A percentile compares a stretch with the other conserved stretches of the same genome.
phyloP scores from a whole-genome alignment of 2,329 filamentous ascomycete genomes.

The Zasmidium angulare region DNA sequence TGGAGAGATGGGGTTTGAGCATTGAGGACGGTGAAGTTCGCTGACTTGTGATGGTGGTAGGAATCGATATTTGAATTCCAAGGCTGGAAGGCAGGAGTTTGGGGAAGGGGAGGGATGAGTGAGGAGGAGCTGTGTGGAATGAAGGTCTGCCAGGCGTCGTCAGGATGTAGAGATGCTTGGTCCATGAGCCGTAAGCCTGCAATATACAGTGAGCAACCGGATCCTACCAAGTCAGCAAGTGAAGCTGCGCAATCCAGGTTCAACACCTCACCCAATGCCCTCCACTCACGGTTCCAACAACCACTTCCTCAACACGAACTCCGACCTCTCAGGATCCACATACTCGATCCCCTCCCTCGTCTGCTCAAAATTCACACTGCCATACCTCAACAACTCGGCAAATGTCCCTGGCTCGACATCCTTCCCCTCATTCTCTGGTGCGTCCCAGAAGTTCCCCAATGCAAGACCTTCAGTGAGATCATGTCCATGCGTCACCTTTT shows the following conservation, averaged over 20 bases:
- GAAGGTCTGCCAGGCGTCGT: too few relatives aligned
- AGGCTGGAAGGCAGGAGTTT: neutral
- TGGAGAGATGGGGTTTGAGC: too few relatives aligned
- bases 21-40: too few relatives aligned
- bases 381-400: conserved; percentile 30
- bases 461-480: conserved; percentile 19
- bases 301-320: neutral
- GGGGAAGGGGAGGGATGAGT: neutral
- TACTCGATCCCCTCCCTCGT: conserved; percentile 3
- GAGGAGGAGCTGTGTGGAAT: too few relatives aligned
- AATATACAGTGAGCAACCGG: too few relatives aligned
- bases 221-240: too few relatives aligned
- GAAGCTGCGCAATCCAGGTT: too few relatives aligned
- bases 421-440: conserved; percentile 22
- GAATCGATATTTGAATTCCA: conserved; percentile 9
- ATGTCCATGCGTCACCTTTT: conserved; percentile 31
- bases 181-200: too few relatives aligned
- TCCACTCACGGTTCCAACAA: neutral
- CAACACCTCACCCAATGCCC: too few relatives aligned
- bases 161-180: too few relatives aligned
- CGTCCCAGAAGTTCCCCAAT: conserved; percentile 29
- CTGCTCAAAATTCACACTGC: conserved; percentile 31
- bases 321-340: neutral
- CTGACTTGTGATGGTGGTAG: conserved; percentile 4
- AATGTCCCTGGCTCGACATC: conserved; percentile 31